These are phyloP conservation scores for Eucalyptus pumila DNA, from an alignment of 345 rosid genomes.

Conservation along the genomic window DNA sequence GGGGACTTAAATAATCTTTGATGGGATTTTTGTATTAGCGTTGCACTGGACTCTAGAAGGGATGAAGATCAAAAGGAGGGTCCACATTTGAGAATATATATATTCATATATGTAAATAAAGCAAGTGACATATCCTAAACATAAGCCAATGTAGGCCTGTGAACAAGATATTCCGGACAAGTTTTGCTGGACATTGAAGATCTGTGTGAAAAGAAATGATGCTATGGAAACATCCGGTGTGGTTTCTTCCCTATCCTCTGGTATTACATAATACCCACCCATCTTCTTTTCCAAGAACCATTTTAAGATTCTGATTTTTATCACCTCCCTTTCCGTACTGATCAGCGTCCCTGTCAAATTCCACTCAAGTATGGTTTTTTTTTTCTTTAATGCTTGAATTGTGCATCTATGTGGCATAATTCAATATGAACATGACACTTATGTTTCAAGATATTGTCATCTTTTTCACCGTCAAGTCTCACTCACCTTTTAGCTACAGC, in stretches of 20 bases:
- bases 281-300: background rate
- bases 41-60: slow-evolving; percentile 1
- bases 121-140: background rate
- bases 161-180: slow-evolving; percentile 35
- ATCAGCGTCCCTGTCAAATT: background rate
- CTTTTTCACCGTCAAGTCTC: background rate
- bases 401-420: background rate
- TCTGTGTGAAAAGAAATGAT: background rate
- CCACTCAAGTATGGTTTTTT: background rate
- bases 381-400: background rate
- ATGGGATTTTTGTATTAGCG: background rate
- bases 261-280: background rate
- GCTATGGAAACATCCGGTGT: background rate
- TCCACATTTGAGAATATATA: background rate
- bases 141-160: slow-evolving; percentile 5
- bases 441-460: background rate
- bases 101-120: background rate
- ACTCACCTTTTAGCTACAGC: background rate
- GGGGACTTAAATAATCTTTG: background rate
- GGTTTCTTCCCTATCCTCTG: background rate
- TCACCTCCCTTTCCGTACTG: background rate
- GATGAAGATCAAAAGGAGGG: slow-evolving; percentile 1
- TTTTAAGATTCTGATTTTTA: background rate
- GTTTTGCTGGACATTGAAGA: background rate
- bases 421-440: background rate